Base-by-base conservation (phyloP, 768 basidiomycete species). In the Kwoniella sp. region DNA sequence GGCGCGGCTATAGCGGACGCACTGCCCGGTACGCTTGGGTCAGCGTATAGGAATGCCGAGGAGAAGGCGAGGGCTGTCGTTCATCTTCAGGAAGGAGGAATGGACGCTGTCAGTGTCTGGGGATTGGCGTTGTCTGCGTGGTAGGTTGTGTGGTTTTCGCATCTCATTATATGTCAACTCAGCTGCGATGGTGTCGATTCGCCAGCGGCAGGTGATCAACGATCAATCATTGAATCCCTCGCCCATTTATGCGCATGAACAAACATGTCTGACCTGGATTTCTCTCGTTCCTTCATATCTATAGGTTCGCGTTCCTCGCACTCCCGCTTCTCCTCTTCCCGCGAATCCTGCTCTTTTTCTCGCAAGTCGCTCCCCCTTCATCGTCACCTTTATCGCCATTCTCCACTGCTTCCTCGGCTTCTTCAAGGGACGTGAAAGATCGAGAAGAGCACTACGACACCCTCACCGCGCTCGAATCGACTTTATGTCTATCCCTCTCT, bases 311-410 rank as follows among this genome's bases (percentile, higher is more conserved):
- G 29, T 50, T 68, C 31, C 72, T 79, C 26, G 73, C 72, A 28
- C 25, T 78, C 15, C 79, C 78, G 1, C 62, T 79, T 1, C 60
- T 81, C 9, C 72, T 81, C 34, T 81, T 81, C 68, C 78, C 79
- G 2, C 73, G 79, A 13, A 67, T 81, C 51, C 68, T 81, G 17
- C 58, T 79, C n/a, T 81, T 81, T 69, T 76, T 81, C 67, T 58
- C 78, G 13, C 79, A 81, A 61, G 69, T 67, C 0, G 62, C 75
- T 17, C 69, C 75, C 5, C 45, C 57, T 22, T 55, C 63, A 52
- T 23, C 67, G 3, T 56, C 68, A 15, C 45, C 65, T 2, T 25
- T 65, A 2, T 54, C 68, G 9, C 37, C 65, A 4, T 55, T 61
- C 51, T 34, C 60, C 31, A 53, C 58, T n/a, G 28, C 48, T 12